These are phyloP conservation scores for Lactifluus subvellereus DNA, from an alignment of 768 basidiomycete species.

Conservation along the genomic window DNA sequence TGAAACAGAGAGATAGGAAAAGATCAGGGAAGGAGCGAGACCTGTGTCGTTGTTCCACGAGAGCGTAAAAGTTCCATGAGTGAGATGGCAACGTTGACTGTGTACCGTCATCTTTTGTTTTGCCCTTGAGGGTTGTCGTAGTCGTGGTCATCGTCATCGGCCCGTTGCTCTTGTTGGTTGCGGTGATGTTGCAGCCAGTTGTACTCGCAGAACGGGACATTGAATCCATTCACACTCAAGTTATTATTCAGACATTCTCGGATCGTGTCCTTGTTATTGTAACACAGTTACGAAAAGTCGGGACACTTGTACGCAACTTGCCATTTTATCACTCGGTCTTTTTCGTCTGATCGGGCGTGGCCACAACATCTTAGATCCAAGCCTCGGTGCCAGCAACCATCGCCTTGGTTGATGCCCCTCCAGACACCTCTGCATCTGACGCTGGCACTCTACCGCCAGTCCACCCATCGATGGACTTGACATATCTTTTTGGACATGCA, in stretches of 20 bases:
- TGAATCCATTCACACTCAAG: conserved; percentile 57
- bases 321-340: neutral
- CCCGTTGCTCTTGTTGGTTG: neutral
- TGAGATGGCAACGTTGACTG: conserved; percentile 8
- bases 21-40: neutral
- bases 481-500: conserved; percentile 70
- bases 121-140: conserved; percentile 17
- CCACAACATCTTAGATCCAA: conserved; percentile 57
- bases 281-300: conserved; percentile 88
- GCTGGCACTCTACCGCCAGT: conserved; percentile 45
- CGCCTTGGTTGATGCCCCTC: conserved; percentile 40
- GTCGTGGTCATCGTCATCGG: conserved; percentile 5
- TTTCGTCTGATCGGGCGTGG: conserved; percentile 12
- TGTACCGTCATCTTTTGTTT: conserved; percentile 10
- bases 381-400: conserved; percentile 63
- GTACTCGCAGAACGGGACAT: conserved; percentile 49
- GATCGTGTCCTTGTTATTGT: conserved; percentile 83
- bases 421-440: conserved; percentile 34
- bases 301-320: conserved; percentile 57
- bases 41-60: conserved; percentile 10
- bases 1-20: neutral
- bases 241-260: conserved; percentile 71
- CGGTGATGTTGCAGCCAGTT: conserved; percentile 35
- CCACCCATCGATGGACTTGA: conserved; percentile 69
- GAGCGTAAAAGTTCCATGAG: conserved; percentile 20